Evolutionary conservation across 441 rosid species (phyloP), one percentile per base, ranked within the genome.

Genomic region (Lepidium campestre): DNA sequence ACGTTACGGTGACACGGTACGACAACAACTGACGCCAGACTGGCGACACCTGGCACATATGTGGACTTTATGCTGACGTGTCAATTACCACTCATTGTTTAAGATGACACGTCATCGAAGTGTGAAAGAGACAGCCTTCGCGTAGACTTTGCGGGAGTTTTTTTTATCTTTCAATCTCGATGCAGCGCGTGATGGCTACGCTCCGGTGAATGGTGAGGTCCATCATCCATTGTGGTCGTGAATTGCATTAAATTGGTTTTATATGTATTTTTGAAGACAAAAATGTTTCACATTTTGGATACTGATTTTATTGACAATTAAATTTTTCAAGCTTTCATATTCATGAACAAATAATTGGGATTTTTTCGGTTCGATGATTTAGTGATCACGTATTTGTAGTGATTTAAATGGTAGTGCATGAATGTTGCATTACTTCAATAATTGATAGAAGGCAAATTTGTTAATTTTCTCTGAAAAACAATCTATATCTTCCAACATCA

Each of bases 1-100:
- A 71, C 75, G 54, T 48, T 57, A 47, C 75, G 65, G 65, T 71
- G 70, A 71, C 40, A 71, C 31, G 1, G 53, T 3, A 32, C 40
- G 71, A 65, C 76, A 49, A 49, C 18, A n/a, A 40, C 65, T 64
- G 60, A 71, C 49, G 32, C 62, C 63, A 62, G 57, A n/a, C 49
- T 36, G 64, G 42, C 50, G 49, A 65, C 76, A 72, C 41, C 2
- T 72, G 71, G 40, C 71, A 32, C 29, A 1, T 56, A 31, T 35
- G 55, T 65, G 65, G 66, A 72, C 13, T 48, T 57, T 2, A 59
- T 35, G 55, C 47, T 49, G 71, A 57, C 60, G 5, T 35, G 70
- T 49, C 31, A 20, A 25, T 23, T 15, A 45, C 46, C 32, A 57
- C 65, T 55, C 25, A 12, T 44, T 46, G 39, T 53, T 53, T 19